phyloP scores from a whole-genome alignment of 495 filamentous ascomycete genomes.

The Penicillium chermesinum region DNA sequence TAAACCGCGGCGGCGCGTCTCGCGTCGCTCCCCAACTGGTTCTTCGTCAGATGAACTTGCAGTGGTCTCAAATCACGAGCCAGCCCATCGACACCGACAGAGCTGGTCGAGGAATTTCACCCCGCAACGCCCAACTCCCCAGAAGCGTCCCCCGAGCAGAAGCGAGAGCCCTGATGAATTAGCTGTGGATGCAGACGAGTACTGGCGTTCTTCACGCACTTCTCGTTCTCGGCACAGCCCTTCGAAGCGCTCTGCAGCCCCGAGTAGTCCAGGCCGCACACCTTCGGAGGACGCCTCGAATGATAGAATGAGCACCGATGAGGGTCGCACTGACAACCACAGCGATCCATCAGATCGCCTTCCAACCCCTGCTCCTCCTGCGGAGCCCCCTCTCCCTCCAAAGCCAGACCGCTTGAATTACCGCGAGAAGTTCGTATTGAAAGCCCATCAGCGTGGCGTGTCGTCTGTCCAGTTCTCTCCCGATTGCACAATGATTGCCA shows the following conservation, averaged over 20 bases:
- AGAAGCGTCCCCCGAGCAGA: slow-evolving; percentile 26
- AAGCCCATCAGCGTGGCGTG: slow-evolving; percentile 71
- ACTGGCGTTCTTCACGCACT: slow-evolving; percentile 33
- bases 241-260: slow-evolving; percentile 17
- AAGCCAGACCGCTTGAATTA: slow-evolving; percentile 53
- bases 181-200: slow-evolving; percentile 35
- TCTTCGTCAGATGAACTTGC: slow-evolving; percentile 53
- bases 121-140: slow-evolving; percentile 31
- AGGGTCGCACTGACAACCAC: slow-evolving; percentile 4
- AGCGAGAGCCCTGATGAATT: slow-evolving; percentile 46
- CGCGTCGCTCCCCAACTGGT: slow-evolving; percentile 33
- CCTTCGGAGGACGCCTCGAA: slow-evolving; percentile 13
- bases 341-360: slow-evolving; percentile 28
- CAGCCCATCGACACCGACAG: slow-evolving; percentile 35
- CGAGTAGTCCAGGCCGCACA: slow-evolving; percentile 12
- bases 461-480: slow-evolving; percentile 89
- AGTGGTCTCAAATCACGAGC: slow-evolving; percentile 38
- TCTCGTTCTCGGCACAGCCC: slow-evolving; percentile 27
- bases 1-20: slow-evolving; percentile 52
- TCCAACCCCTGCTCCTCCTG: slow-evolving; percentile 28
- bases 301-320: slow-evolving; percentile 7
- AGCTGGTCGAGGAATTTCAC: slow-evolving; percentile 39
- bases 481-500: slow-evolving; percentile 83
- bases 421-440: slow-evolving; percentile 57
- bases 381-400: slow-evolving; percentile 32